These are phyloP conservation scores for Suhomyces chickasaworum DNA, from an alignment of 1,139 yeast genomes.

Conservation along the genomic window DNA sequence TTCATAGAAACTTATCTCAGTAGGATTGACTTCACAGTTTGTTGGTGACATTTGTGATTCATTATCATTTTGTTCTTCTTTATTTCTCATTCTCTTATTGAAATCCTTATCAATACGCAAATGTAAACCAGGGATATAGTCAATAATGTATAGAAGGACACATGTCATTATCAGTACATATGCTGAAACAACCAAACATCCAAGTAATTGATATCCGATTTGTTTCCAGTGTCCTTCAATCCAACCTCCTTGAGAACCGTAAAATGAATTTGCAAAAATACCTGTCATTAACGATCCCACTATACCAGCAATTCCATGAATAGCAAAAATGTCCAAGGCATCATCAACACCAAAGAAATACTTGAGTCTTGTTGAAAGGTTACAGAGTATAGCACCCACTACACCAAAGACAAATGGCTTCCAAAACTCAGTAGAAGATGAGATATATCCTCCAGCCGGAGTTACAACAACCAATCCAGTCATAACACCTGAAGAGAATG, in stretches of 20 bases:
- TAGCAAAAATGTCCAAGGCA: slow-evolving; percentile 49
- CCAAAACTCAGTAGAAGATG: slow-evolving; percentile 44
- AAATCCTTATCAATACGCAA: slow-evolving; percentile 48
- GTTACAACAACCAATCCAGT: slow-evolving; percentile 49
- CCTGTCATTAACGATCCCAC: slow-evolving; percentile 48
- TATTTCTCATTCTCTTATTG: slow-evolving; percentile 35
- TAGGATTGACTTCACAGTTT: neutral
- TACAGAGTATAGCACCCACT: slow-evolving; percentile 40
- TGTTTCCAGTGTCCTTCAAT: slow-evolving; percentile 50
- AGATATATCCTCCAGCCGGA: slow-evolving; percentile 49
- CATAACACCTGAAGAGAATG: slow-evolving; percentile 47
- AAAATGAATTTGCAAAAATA: slow-evolving; percentile 38
- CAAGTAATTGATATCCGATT: slow-evolving; percentile 50
- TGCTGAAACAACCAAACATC: slow-evolving; percentile 42
- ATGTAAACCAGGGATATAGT: slow-evolving; percentile 48
- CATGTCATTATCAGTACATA: slow-evolving; percentile 43
- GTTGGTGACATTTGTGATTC: slow-evolving; percentile 26
- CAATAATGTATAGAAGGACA: slow-evolving; percentile 43
- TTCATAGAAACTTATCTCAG: slow-evolving; percentile 25
- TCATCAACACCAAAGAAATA: slow-evolving; percentile 45
- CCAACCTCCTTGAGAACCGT: slow-evolving; percentile 50
- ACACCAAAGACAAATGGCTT: slow-evolving; percentile 44
- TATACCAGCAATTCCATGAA: slow-evolving; percentile 49
- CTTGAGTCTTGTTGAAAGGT: slow-evolving; percentile 45
- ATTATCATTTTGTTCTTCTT: slow-evolving; percentile 16